Base-by-base conservation (phyloP, 2,329 filamentous ascomycete genomes). In the Fonsecaea nubica region DNA sequence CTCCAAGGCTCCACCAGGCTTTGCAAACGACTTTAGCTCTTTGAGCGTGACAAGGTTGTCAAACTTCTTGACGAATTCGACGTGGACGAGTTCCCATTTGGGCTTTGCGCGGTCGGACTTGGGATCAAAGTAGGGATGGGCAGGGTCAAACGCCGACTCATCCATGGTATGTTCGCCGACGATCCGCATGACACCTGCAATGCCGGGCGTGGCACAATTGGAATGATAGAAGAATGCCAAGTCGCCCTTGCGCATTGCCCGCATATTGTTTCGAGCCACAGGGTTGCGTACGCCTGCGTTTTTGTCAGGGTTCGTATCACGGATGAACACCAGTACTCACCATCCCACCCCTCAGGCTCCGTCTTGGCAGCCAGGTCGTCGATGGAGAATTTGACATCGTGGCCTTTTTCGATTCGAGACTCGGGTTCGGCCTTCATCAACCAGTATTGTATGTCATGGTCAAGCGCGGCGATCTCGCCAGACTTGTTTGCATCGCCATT, bases 171-270 rank as follows among this genome's bases (percentile, higher is more conserved):
- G 90, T 76, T 97, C 93, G 70, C 87, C 85, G 15, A 96, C 93
- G 69, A 99, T 91, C 74, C 95, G 91, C 90, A 97, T 93, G 18
- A 90, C 87, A 1, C 93, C 93, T 1, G 90, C 92, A 56, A 98
- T 92, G 2, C 92, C 94, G 0, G 93, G 93, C 30, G 90, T 86
- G 76, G 96, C 96, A 80, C 92, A 95, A 74, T 95, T 96, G 55
- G 92, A 96, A 79, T 97, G 94, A 76, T 98, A 98, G 81, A 99
- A 98, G 81, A 99, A 98, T 32, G 93, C 93, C 36, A 93, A 84
- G 75, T 99, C 95, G 58, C 93, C 93, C 63, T 89, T 88, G 73
- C 92, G 93, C 95, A 99, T 99, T 8, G 88, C 87, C 35, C 92
- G 87, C 80, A 99, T 89, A 76, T 97, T 92, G 75, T 97, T 98